Conservation (phyloP, 768 basidiomycete genomes). For the Dictyophora rubrovolvata region DNA sequence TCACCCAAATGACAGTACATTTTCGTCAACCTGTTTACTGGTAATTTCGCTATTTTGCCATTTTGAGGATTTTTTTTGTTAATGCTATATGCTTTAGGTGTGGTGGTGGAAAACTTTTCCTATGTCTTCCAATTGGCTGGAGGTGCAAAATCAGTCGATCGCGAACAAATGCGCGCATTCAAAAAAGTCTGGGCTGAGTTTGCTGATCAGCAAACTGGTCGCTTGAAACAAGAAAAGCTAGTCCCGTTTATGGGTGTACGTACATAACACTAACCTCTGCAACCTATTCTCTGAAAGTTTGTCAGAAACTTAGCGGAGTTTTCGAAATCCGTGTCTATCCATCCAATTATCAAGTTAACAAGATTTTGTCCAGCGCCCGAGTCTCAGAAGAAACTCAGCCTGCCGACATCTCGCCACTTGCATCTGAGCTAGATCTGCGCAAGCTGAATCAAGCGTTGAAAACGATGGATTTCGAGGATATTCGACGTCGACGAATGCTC, state of each 20-base stretch:
- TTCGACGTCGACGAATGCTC: constrained; percentile 56
- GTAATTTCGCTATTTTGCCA: constrained; percentile 25
- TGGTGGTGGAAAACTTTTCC: constrained; percentile 91
- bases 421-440: constrained; percentile 48
- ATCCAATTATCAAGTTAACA: constrained; percentile 47
- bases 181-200: constrained; percentile 91
- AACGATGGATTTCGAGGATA: constrained; percentile 51
- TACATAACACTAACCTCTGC: neutral
- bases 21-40: constrained; percentile 92
- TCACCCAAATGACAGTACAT: constrained; percentile 54
- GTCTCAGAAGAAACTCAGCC: constrained; percentile 17
- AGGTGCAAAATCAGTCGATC: constrained; percentile 69
- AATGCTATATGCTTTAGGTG: constrained; percentile 38
- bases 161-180: constrained; percentile 89
- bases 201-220: constrained; percentile 68
- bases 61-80: neutral
- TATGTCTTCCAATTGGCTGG: constrained; percentile 87
- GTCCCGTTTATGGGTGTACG: constrained; percentile 76
- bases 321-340: constrained; percentile 88
- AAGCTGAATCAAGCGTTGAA: constrained; percentile 50
- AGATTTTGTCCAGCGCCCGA: constrained; percentile 42
- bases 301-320: constrained; percentile 69
- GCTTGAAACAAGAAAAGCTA: constrained; percentile 59
- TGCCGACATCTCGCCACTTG: constrained; percentile 24
- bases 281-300: constrained; percentile 6